Evolutionary conservation across 1,139 yeast species (phyloP).

Genomic region (Suhomyces bokatorum): DNA sequence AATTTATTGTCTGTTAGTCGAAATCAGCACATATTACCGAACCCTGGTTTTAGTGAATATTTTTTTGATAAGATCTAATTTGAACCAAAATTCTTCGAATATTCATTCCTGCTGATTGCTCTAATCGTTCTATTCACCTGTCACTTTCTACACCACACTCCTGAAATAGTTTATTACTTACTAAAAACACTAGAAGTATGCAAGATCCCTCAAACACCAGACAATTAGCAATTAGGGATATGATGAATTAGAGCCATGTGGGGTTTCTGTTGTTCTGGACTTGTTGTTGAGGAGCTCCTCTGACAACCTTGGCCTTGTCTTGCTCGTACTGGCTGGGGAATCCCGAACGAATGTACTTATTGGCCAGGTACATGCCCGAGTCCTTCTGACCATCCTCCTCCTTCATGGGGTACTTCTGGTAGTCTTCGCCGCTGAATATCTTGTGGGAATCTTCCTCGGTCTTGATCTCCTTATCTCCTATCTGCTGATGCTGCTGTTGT

Average conservation of each 20-base stretch:
- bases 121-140: no score
- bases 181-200: conserved; percentile 9
- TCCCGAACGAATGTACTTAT: conserved; percentile 5
- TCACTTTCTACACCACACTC: background rate
- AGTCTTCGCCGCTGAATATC: conserved; percentile 8
- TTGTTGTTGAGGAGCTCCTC: conserved; percentile 14
- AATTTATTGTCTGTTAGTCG: background rate
- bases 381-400: conserved; percentile 4
- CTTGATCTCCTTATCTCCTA: conserved; percentile 5
- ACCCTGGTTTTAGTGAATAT: background rate
- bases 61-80: background rate
- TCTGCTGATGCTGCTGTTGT: conserved; percentile 11
- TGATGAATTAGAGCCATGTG: conserved; percentile 11
- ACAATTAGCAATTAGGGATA: background rate
- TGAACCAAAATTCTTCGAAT: no score
- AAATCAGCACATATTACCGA: background rate
- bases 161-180: conserved; percentile 1
- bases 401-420: conserved; percentile 5
- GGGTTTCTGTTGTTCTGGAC: conserved; percentile 12
- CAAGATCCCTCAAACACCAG: conserved; percentile 4
- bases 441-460: conserved; percentile 3
- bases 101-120: no score
- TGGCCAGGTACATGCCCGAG: conserved; percentile 1
- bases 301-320: conserved; percentile 11
- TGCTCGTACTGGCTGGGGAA: conserved; percentile 9